Base-by-base conservation (phyloP, 768 basidiomycete genomes). In the Pleurotus tuoliensis region DNA sequence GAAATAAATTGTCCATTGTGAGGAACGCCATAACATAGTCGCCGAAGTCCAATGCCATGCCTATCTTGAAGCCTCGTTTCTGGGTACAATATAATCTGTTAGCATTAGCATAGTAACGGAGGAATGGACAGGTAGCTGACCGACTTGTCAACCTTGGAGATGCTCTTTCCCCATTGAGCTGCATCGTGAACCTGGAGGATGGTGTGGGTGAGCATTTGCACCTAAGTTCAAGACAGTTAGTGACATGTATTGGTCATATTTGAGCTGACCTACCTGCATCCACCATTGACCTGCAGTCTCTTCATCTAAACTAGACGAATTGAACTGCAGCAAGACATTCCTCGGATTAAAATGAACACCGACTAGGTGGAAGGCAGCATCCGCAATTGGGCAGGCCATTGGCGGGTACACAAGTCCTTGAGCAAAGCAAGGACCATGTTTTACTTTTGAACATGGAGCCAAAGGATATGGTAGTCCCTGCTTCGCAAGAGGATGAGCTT, bases 1-100 rank as follows among this genome's bases (percentile, higher is more conserved):
- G 18, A 18, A 59, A 59, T 5, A 59, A 25, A 13, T 44, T 56
- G 18, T 59, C 58, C 6, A 56, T 12, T 15, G 58, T 56, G 9
- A 52, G 27, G 34, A 59, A 59, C 16, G 41, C 34, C 25, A 59
- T 24, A 13, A 59, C 30, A 24, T 55, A 59, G 7, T 59, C 55
- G 0, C 45, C 55, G 27, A 59, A 56, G 11, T 59, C 55, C 11
- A 59, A 27, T 13, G 55, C 55, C 47, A 59, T 56, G 8, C 58
- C 58, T 11, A 59, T 41, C 5, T 55, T 27, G 39, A 56, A 59
- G 16, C 48, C 48, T 4, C 58, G 45, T 38, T 46, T 16, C 58
- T 58, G 25, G 16, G 15, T 30, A 30, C 27, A 30, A 30, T 30
- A 30, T 30, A 3, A 30, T 30, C 27, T 30, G 7, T 30, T 30